Conservation (phyloP, 2,329 filamentous ascomycete genomes). For the Pseudogymnoascus sp. region DNA sequence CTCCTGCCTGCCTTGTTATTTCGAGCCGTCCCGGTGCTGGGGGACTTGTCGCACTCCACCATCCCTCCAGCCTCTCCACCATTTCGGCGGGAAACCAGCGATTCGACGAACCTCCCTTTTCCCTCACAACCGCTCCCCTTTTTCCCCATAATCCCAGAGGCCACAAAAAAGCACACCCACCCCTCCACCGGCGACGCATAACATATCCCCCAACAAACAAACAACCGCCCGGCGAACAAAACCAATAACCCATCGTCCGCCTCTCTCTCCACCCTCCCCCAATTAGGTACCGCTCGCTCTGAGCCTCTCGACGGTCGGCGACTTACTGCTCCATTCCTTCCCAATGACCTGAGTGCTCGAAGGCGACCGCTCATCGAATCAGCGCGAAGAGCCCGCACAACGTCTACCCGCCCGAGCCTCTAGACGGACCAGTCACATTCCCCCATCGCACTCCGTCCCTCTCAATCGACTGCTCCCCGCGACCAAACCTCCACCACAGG, state of each 20-base stretch:
- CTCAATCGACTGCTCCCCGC: neutral
- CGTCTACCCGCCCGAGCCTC: neutral
- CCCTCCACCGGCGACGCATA: neutral
- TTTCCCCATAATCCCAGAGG: neutral
- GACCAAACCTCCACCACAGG: neutral
- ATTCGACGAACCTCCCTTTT: neutral
- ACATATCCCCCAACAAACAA: neutral
- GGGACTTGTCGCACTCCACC: neutral
- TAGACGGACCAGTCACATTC: neutral
- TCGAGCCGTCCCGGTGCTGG: neutral
- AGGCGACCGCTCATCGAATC: conserved; percentile 1
- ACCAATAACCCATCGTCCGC: neutral
- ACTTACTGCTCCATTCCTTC: neutral
- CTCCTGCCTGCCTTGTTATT: neutral
- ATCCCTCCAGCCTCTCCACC: neutral
- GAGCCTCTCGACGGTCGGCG: neutral
- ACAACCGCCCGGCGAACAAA: neutral
- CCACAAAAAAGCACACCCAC: neutral
- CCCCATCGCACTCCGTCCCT: neutral
- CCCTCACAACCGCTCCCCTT: neutral
- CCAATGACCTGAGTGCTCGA: neutral
- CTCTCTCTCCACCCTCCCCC: neutral
- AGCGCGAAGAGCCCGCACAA: neutral
- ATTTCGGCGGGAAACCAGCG: neutral
- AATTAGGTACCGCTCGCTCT: neutral